Evolutionary conservation across 139 green algal species (phyloP), one percentile per base, ranked within the genome.

Genomic region (Microglena sp.): DNA sequence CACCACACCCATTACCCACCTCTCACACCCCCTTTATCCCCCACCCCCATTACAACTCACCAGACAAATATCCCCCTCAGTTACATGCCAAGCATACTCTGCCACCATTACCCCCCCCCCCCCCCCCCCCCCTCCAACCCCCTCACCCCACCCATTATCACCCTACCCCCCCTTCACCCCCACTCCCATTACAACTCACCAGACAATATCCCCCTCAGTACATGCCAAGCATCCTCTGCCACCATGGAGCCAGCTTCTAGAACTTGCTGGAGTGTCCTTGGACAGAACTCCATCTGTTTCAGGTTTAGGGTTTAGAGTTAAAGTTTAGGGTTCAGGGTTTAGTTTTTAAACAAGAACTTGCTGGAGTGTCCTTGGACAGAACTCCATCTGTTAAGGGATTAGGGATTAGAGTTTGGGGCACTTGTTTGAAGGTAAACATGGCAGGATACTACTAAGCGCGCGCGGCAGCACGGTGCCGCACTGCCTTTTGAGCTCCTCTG

Each of bases 231-330:
- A 34, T 83, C 69, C 45, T 82, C 85, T 30, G 85, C 80, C 22
- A 86, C 74, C 36, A 92, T 44, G 29, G 56, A 30, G 2, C 77
- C 71, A 40, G 59, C 35, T 29, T 82, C 67, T 43, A 73, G 40
- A 58, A 75, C 71, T 63, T 74, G 50, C 40, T 68, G 64, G 62
- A 96, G 80, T 21, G 89, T 96, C 15, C 81, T 59, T 0, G 80
- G 76, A 68, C 90, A 96, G 73, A 86, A 93, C 78, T 96, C 91
- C 91, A 97, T 96, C 79, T 96, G 82, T n/a, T n/a, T n/a, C n/a
- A 50, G n/a, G 33, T 26, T n/a, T 4, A 2, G 21, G 50, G 56
- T 33, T 5, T 11, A 27, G 32, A 15, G 28, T 43, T 8, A 26
- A 18, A 43, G 5, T 40, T 33, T 8, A 5, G n/a, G 24, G 54